These are phyloP conservation scores for Apiospora hydei DNA, from an alignment of 2,329 filamentous ascomycete species.

Conservation along the genomic window DNA sequence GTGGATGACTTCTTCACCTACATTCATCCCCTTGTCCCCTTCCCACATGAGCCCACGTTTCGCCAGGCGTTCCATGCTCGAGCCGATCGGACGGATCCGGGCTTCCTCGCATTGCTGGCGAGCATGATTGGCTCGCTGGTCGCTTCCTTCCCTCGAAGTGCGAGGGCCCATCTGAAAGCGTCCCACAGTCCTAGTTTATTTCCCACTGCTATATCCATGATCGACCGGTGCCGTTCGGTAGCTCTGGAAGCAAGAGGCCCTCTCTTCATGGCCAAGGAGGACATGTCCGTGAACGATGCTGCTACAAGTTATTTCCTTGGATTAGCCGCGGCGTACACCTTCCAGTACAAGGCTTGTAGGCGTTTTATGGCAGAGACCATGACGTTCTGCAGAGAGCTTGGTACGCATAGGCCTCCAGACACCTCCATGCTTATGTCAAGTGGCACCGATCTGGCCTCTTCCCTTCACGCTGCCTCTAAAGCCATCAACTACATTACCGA, in stretches of 20 bases:
- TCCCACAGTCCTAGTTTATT: conserved; percentile 71
- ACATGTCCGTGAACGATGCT: conserved; percentile 66
- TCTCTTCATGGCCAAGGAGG: conserved; percentile 51
- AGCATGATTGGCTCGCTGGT: conserved; percentile 80
- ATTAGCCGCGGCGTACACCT: conserved; percentile 70
- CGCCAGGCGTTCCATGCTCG: conserved; percentile 71
- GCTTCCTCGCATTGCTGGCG: conserved; percentile 74
- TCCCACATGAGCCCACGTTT: conserved; percentile 82
- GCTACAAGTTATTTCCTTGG: conserved; percentile 80
- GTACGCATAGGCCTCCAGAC: conserved; percentile 65
- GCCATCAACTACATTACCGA: conserved; percentile 74
- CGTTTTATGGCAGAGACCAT: conserved; percentile 78
- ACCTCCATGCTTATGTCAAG: conserved; percentile 27
- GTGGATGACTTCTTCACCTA: conserved; percentile 87
- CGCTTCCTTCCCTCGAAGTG: conserved; percentile 77
- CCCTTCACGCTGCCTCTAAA: conserved; percentile 48
- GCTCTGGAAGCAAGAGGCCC: conserved; percentile 72
- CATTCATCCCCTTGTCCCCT: conserved; percentile 78
- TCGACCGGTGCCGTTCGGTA: conserved; percentile 74
- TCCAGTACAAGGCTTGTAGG: conserved; percentile 71
- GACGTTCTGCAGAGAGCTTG: conserved; percentile 72
- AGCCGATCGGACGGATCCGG: conserved; percentile 70
- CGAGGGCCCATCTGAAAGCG: conserved; percentile 71
- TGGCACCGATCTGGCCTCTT: conserved; percentile 43
- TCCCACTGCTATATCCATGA: conserved; percentile 72